phyloP scores from a whole-genome alignment of 192 early-diverging fungal genomes.

The Funneliformis mosseae region DNA sequence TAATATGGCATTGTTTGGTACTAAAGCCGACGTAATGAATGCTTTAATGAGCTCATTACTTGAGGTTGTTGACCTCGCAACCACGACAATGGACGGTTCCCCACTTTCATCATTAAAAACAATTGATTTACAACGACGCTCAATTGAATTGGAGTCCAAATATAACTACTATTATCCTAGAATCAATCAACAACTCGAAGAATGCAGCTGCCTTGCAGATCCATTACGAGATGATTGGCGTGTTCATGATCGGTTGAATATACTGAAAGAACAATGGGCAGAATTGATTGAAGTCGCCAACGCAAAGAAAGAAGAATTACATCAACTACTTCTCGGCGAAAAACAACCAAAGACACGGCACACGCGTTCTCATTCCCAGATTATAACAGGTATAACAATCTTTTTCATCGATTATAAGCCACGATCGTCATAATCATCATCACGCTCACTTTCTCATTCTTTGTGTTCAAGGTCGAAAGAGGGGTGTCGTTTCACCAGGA shows the following conservation, averaged over 20 bases:
- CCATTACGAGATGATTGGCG: conserved; percentile 45
- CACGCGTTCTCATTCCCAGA: conserved; percentile 37
- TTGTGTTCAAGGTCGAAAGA: background rate
- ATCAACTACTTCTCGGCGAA: conserved; percentile 16
- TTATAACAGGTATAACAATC: conserved; percentile 13
- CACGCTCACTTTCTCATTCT: conserved; percentile 30
- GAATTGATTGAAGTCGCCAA: conserved; percentile 46
- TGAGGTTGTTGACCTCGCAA: conserved; percentile 42
- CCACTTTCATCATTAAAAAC: conserved; percentile 26
- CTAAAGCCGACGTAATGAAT: conserved; percentile 45
- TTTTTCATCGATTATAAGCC: too few species aligned
- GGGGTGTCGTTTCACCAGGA: background rate
- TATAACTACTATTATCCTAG: conserved; percentile 48
- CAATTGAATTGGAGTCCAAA: conserved; percentile 49
- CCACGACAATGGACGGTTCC: conserved; percentile 28
- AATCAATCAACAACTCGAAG: conserved; percentile 43
- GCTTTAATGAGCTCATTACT: conserved; percentile 42
- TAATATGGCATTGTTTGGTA: conserved; percentile 44
- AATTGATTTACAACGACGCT: conserved; percentile 43
- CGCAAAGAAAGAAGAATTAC: conserved; percentile 49
- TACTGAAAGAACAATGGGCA: conserved; percentile 52
- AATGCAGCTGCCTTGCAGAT: conserved; percentile 34
- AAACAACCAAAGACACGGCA: conserved; percentile 13
- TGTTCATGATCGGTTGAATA: conserved; percentile 45
- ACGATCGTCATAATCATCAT: too few species aligned